Percentiles rank a stretch among this genome's conserved stretches.
Evolutionary conservation across 2,329 filamentous ascomycete species (phyloP).

Genomic region (Claviceps paspali): DNA sequence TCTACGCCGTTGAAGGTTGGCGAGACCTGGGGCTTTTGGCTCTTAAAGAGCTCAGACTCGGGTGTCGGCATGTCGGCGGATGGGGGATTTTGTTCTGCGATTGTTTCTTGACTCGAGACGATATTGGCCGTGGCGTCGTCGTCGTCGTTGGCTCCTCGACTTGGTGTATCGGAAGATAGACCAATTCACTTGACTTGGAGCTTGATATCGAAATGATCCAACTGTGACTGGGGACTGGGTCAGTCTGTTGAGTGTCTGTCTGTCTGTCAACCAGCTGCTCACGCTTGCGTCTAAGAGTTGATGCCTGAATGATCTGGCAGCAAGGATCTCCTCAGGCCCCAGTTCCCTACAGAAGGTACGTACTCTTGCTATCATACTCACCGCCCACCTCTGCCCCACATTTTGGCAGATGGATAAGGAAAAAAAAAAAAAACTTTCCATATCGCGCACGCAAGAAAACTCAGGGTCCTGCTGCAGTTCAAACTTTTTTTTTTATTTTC

Average conservation of each 20-base stretch:
- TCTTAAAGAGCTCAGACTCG: conserved; percentile 68
- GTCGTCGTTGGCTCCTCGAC: not conserved
- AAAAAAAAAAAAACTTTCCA: conserved; percentile 12
- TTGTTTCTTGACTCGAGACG: too few relatives aligned
- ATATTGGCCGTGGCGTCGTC: too few relatives aligned
- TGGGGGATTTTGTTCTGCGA: conserved; percentile 3
- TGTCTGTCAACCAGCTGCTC: too few relatives aligned
- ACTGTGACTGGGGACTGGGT: too few relatives aligned
- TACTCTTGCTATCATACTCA: conserved; percentile 10
- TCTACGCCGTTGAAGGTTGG: conserved; percentile 78
- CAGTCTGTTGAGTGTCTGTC: too few relatives aligned
- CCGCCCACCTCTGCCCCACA: conserved; percentile 21
- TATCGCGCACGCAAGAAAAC: conserved; percentile 5
- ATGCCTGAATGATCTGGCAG: conserved; percentile 15
- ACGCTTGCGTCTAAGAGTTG: too few relatives aligned
- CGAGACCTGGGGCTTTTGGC: conserved; percentile 67
- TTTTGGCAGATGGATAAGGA: conserved; percentile 18
- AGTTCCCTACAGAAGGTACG: not conserved
- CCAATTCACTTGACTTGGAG: not conserved
- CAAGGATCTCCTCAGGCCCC: not conserved
- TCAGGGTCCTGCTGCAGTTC: too few relatives aligned
- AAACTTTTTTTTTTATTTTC: conserved; percentile 1
- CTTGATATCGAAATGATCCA: not conserved
- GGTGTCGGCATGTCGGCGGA: conserved; percentile 55
- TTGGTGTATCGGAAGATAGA: not conserved